Percentiles rank a stretch among this genome's conserved stretches.
phyloP scores from a whole-genome alignment of 352 stramenopile genomes.

The Globisporangium paddicum region DNA sequence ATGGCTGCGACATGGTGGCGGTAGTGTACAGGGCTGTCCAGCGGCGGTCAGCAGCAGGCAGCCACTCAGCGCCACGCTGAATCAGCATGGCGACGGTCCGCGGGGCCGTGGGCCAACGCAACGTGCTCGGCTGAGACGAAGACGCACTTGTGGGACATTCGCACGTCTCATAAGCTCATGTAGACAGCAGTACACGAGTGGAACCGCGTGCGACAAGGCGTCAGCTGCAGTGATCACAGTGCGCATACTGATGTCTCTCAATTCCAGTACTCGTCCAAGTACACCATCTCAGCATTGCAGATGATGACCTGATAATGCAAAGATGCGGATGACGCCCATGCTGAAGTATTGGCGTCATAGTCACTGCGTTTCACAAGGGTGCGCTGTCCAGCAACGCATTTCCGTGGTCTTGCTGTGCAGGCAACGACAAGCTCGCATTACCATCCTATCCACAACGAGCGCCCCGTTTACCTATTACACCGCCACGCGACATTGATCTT shows the following conservation, averaged over 20 bases:
- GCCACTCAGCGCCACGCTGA: slow-evolving; percentile 67
- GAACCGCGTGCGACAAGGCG: slow-evolving; percentile 59
- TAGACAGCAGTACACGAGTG: slow-evolving; percentile 80
- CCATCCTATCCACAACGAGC: too few relatives aligned
- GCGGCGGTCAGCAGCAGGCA: slow-evolving; percentile 15
- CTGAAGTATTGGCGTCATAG: too few relatives aligned
- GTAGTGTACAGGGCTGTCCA: slow-evolving; percentile 6
- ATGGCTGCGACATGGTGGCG: slow-evolving; percentile 8
- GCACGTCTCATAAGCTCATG: slow-evolving; percentile 58
- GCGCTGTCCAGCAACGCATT: too few relatives aligned
- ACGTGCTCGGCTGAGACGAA: slow-evolving; percentile 75
- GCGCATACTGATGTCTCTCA: slow-evolving; percentile 50
- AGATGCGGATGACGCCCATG: too few relatives aligned
- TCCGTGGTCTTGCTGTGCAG: too few relatives aligned
- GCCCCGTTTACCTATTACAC: too few relatives aligned
- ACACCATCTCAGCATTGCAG: slow-evolving; percentile 62
- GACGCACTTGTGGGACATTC: slow-evolving; percentile 78
- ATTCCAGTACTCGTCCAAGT: slow-evolving; percentile 42
- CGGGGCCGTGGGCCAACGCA: slow-evolving; percentile 63
- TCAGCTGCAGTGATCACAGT: slow-evolving; percentile 61
- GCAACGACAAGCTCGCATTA: too few relatives aligned
- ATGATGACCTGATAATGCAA: too few relatives aligned
- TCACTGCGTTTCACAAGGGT: too few relatives aligned
- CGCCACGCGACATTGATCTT: too few relatives aligned
- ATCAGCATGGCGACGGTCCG: too few relatives aligned